phyloP scores from a whole-genome alignment of 805 yeast species.

The Kodamaea fukazawae region DNA sequence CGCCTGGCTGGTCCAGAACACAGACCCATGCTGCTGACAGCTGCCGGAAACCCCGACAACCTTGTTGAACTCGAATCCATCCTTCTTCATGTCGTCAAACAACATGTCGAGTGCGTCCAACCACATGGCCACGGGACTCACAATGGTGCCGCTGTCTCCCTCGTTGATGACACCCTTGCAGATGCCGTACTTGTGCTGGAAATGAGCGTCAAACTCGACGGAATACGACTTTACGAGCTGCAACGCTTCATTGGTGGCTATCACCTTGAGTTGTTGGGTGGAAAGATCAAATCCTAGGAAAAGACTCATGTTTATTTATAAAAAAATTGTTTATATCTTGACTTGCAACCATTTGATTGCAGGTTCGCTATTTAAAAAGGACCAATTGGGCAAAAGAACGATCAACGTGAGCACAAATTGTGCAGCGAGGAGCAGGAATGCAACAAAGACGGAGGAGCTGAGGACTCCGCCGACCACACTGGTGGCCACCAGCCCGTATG shows the following conservation, averaged over 20 bases:
- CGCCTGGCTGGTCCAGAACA: conserved; percentile 66
- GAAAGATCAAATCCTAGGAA: conserved; percentile 82
- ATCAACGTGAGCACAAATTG: conserved; percentile 29
- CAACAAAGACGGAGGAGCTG: conserved; percentile 41
- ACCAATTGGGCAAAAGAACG: conserved; percentile 56
- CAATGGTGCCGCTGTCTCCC: conserved; percentile 53
- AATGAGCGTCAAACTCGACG: conserved; percentile 70
- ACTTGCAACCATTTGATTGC: conserved; percentile 44
- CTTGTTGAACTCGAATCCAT: conserved; percentile 52
- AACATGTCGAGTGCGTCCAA: conserved; percentile 73
- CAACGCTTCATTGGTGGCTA: conserved; percentile 57
- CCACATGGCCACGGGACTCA: conserved; percentile 89
- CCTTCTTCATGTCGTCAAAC: conserved; percentile 48
- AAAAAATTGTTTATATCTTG: conserved; percentile 17
- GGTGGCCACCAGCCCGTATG: conserved; percentile 31
- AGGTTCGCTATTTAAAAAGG: conserved; percentile 49
- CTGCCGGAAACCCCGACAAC: conserved; percentile 79
- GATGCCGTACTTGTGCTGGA: conserved; percentile 57
- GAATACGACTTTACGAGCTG: conserved; percentile 53
- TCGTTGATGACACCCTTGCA: conserved; percentile 66
- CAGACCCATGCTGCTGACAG: conserved; percentile 91
- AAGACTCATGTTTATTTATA: conserved; percentile 2
- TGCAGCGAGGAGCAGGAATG: conserved; percentile 38
- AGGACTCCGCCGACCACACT: conserved; percentile 50
- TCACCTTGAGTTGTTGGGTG: conserved; percentile 82